Evolutionary conservation across 768 basidiomycete species (phyloP), one percentile per base, ranked within the genome.

Genomic region (Solioccasus polychromus): DNA sequence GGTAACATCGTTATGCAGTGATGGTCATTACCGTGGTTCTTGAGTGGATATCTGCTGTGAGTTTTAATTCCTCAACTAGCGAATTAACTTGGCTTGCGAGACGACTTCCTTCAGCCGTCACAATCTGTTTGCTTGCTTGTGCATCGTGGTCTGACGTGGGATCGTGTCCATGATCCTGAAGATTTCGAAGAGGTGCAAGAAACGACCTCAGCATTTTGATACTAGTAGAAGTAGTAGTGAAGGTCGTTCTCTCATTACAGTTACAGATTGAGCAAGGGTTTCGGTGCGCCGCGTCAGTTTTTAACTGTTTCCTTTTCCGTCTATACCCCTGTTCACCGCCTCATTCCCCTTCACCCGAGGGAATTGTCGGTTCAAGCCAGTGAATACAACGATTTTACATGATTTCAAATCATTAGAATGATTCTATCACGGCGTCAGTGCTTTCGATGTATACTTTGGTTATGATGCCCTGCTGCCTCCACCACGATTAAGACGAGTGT

Each of bases 1-100:
- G 12, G 37, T 2, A 5, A 18, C 19, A 17, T n/a, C 9, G 8
- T 36, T 17, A 12, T 8, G 18, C 25, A 30, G 32, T 10, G n/a
- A 15, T 7, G 12, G 35, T 22, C 63, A 70, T 48, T 55, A 88
- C 87, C 74, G 81, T 77, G 32, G 75, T 70, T 53, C 74, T 71
- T 1, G 70, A 69, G 44, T 63, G 53, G 25, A 71, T 54, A 39
- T 71, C 71, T 38, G 79, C 74, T 3, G 78, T 74, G 14, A 69
- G 57, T 67, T 88, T 91, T 43, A 92, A 66, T 44, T 76, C 77
- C 53, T 88, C 88, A 18, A 91, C 75, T 0, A 80, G 68, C 46
- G 77, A 80, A 25, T 82, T 71, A 79, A 92, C 84, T 24, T 85
- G 66, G 61, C 84, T 42, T 26, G 45, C 39, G n/a, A 47, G 39